Evolutionary conservation across 225 moss, liverwort and hornwort genomes (phyloP).

Genomic region (Physcomitrellopsis africana): DNA sequence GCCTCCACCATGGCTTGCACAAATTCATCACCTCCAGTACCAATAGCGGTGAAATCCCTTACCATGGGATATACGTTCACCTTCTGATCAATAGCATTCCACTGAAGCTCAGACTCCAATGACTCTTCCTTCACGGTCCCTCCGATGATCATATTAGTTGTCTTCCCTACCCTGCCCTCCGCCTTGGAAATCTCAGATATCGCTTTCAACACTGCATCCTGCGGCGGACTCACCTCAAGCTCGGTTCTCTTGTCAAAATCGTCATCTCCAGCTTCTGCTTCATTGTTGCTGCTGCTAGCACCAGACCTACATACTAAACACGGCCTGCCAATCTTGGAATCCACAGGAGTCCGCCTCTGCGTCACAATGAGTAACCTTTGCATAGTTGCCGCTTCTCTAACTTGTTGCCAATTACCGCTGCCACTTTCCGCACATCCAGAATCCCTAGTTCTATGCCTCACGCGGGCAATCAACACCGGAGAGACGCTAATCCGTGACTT

Average conservation of each 20-base stretch:
- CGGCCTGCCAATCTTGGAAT: slow-evolving; percentile 23
- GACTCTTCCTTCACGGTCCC: slow-evolving; percentile 52
- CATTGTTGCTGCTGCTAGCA: slow-evolving; percentile 18
- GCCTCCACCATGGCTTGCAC: slow-evolving; percentile 69
- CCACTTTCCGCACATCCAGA: slow-evolving; percentile 25
- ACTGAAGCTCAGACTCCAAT: slow-evolving; percentile 33
- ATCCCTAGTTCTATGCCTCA: neutral
- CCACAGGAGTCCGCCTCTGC: slow-evolving; percentile 34
- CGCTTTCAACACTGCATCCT: slow-evolving; percentile 63
- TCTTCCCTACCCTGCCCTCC: slow-evolving; percentile 68
- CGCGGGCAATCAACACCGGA: neutral
- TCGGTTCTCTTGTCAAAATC: slow-evolving; percentile 23
- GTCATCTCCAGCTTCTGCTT: slow-evolving; percentile 24
- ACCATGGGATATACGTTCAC: slow-evolving; percentile 68
- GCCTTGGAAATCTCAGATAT: slow-evolving; percentile 67
- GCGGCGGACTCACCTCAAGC: slow-evolving; percentile 52
- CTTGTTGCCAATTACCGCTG: neutral
- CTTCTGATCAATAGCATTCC: slow-evolving; percentile 63
- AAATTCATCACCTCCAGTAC: slow-evolving; percentile 65
- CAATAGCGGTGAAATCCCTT: slow-evolving; percentile 63
- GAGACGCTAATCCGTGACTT: slow-evolving; percentile 14
- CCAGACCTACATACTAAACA: slow-evolving; percentile 46
- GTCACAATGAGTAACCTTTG: slow-evolving; percentile 37
- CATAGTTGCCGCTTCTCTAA: slow-evolving; percentile 30
- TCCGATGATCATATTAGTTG: slow-evolving; percentile 63